phyloP scores from a whole-genome alignment of 768 basidiomycete species.

The Dacryopinax spathularia region DNA sequence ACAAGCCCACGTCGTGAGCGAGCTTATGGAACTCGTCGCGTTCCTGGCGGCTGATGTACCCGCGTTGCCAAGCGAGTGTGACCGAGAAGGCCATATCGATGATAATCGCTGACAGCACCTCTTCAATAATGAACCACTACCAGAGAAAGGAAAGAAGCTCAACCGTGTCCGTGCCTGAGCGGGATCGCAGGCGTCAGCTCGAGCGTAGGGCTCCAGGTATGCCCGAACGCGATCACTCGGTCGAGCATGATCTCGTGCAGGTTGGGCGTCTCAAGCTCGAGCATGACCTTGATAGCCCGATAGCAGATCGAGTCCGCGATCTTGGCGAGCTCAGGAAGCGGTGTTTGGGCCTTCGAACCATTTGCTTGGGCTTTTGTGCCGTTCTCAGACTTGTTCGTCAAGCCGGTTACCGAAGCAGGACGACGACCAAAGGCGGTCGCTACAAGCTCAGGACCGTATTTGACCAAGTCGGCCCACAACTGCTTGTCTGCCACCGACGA shows the following conservation, averaged over 20 bases:
- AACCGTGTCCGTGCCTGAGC: constrained; percentile 23
- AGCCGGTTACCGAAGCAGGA: neutral
- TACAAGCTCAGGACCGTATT: constrained; percentile 24
- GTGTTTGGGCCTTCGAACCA: constrained; percentile 13
- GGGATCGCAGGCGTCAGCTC: constrained; percentile 24
- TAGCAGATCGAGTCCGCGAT: constrained; percentile 23
- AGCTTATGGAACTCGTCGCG: constrained; percentile 25
- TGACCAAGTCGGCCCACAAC: constrained; percentile 24
- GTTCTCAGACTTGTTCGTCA: too few species aligned
- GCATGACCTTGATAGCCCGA: constrained; percentile 26
- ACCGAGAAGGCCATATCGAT: constrained; percentile 29
- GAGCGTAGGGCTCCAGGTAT: constrained; percentile 24
- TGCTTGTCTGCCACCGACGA: constrained; percentile 24
- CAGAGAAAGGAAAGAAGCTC: constrained; percentile 18
- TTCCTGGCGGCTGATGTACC: constrained; percentile 22
- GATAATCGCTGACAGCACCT: constrained; percentile 4
- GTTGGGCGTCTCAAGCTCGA: constrained; percentile 27
- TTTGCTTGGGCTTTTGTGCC: too few species aligned
- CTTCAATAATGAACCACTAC: neutral
- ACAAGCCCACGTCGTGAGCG: constrained; percentile 22
- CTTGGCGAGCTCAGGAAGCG: constrained; percentile 12
- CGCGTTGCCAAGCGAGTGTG: constrained; percentile 24
- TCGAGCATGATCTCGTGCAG: constrained; percentile 27
- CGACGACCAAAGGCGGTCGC: constrained; percentile 24
- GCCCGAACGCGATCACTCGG: constrained; percentile 27